phyloP scores from a whole-genome alignment of 768 basidiomycete genomes.

The Hygrocybe punicea region DNA sequence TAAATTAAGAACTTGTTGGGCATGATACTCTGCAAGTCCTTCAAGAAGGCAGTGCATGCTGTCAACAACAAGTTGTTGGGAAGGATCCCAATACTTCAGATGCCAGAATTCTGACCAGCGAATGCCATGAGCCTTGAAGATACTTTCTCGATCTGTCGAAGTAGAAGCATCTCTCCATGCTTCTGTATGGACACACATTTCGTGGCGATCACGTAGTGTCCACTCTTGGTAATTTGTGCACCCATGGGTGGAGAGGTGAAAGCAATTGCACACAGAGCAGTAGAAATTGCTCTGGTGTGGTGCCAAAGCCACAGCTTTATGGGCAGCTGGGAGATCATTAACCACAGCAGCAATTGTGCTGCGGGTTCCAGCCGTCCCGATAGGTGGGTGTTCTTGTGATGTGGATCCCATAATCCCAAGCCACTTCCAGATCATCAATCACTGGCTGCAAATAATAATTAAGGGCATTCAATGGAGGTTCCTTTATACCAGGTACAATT shows the following conservation, averaged over 20 bases:
- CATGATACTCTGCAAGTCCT: constrained; percentile 20
- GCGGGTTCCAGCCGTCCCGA: constrained; percentile 16
- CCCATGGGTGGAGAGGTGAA: background rate
- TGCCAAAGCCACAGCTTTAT: constrained; percentile 22
- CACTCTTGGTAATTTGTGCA: constrained; percentile 14
- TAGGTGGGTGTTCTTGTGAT: constrained; percentile 17
- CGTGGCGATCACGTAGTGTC: constrained; percentile 6
- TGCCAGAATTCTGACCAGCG: constrained; percentile 29
- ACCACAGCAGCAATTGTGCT: constrained; percentile 26
- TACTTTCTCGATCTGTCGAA: constrained; percentile 6
- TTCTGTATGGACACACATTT: constrained; percentile 15
- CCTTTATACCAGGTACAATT: constrained; percentile 35
- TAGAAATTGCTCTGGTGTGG: constrained; percentile 13
- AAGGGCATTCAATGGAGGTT: constrained; percentile 24
- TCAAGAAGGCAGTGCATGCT: constrained; percentile 36
- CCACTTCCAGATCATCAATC: constrained; percentile 23
- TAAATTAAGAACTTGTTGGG: constrained; percentile 11
- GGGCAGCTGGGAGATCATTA: constrained; percentile 37
- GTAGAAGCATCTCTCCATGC: constrained; percentile 20
- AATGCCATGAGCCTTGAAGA: constrained; percentile 23
- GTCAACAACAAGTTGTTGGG: constrained; percentile 31
- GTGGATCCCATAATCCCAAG: constrained; percentile 32
- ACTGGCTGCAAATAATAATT: constrained; percentile 29
- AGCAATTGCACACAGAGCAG: constrained; percentile 14
- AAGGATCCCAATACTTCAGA: constrained; percentile 38